Percentiles rank a stretch among this genome's conserved stretches.
These are phyloP conservation scores for Hagleromyces aurorensis DNA, from an alignment of 805 yeast species.

Conservation along the genomic window DNA sequence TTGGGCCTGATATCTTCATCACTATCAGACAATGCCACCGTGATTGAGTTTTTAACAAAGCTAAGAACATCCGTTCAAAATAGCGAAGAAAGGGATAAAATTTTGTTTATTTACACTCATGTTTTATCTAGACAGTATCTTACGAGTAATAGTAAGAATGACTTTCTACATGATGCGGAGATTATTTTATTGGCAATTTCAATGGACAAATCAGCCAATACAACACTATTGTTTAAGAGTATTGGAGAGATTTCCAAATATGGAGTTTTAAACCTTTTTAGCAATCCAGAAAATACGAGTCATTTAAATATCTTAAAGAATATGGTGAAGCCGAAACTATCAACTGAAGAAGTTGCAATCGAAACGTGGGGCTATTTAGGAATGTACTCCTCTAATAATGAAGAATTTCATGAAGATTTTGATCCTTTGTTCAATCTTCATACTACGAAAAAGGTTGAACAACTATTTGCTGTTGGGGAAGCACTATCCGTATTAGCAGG, in stretches of 20 bases:
- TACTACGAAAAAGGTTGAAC: slow-evolving; percentile 65
- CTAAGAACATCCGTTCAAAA: too few relatives aligned
- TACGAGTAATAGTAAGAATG: too few relatives aligned
- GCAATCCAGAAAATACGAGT: slow-evolving; percentile 15
- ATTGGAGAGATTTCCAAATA: slow-evolving; percentile 33
- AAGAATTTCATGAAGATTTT: slow-evolving; percentile 33
- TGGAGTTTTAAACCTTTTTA: slow-evolving; percentile 29
- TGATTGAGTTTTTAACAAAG: too few relatives aligned
- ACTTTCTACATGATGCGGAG: too few relatives aligned
- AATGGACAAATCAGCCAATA: too few relatives aligned
- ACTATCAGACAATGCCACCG: too few relatives aligned
- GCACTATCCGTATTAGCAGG: slow-evolving; percentile 62
- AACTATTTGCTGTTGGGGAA: slow-evolving; percentile 74
- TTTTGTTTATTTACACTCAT: too few relatives aligned
- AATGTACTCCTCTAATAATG: slow-evolving; percentile 30
- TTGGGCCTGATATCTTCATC: too few relatives aligned
- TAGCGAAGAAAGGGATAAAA: too few relatives aligned
- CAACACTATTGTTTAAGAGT: slow-evolving; percentile 3
- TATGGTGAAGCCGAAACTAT: slow-evolving; percentile 34
- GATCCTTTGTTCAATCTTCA: slow-evolving; percentile 48
- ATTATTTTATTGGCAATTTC: too few relatives aligned
- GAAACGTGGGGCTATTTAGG: slow-evolving; percentile 50
- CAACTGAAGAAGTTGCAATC: slow-evolving; percentile 52
- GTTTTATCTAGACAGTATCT: too few relatives aligned
- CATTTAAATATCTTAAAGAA: too few relatives aligned